These are phyloP conservation scores for Boechera divaricarpa DNA, from an alignment of 345 rosid species.

Conservation along the genomic window DNA sequence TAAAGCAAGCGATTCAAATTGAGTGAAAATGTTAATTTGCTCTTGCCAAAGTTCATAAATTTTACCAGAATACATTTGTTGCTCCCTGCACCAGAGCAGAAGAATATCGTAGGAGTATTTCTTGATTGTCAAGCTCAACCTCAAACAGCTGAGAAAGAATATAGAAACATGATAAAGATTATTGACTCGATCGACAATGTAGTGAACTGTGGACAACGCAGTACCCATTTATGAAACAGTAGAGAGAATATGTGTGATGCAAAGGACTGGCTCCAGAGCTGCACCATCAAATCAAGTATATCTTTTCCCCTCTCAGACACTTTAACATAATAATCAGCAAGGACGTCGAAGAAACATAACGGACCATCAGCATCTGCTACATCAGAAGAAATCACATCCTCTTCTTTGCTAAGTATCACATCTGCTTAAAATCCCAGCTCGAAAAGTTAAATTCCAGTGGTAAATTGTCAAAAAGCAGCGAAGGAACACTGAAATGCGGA, in stretches of 20 bases:
- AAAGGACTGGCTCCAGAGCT: constrained; percentile 97
- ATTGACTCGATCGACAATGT: not conserved
- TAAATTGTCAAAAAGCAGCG: not conserved
- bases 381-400: constrained; percentile 59
- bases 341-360: constrained; percentile 84
- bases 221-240: constrained; percentile 95
- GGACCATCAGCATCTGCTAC: constrained; percentile 53
- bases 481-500: not conserved
- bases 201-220: constrained; percentile 7
- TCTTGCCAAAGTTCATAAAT: not conserved
- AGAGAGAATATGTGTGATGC: constrained; percentile 89
- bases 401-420: constrained; percentile 74
- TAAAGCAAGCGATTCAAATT: not conserved
- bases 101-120: constrained; percentile 84
- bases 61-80: constrained; percentile 94
- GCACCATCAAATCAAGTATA: constrained; percentile 88
- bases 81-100: constrained; percentile 99
- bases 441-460: not conserved
- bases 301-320: constrained; percentile 71
- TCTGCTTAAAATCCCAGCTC: constrained; percentile 59
- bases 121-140: constrained; percentile 73
- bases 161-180: constrained; percentile 12
- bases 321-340: constrained; percentile 82
- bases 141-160: constrained; percentile 75
- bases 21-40: constrained; percentile 3